Conservation (phyloP, 345 rosid genomes). For the Syzygium jambos region DNA sequence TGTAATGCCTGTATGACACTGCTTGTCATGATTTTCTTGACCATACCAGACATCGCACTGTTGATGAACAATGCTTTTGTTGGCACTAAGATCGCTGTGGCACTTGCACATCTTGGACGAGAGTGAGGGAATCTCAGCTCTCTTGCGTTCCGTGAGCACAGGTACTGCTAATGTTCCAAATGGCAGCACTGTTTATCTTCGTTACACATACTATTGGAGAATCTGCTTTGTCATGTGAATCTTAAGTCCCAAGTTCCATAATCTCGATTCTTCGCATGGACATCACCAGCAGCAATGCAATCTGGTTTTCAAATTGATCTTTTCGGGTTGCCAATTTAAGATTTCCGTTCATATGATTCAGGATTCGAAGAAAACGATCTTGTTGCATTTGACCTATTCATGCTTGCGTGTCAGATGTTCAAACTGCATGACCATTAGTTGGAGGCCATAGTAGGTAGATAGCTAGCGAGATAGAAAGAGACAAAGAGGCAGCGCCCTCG, state of each 20-base stretch:
- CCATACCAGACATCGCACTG: conserved; percentile 48
- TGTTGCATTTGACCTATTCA: neutral
- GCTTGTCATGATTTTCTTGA: neutral
- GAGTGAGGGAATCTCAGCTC: neutral
- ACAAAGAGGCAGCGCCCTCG: neutral
- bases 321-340: neutral
- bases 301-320: neutral
- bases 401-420: neutral
- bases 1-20: neutral
- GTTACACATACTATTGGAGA: neutral
- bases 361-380: neutral
- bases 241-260: neutral
- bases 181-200: neutral
- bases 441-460: neutral
- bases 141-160: neutral
- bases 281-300: neutral
- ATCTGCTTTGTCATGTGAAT: neutral
- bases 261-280: neutral
- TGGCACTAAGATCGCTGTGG: conserved; percentile 67
- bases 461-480: neutral
- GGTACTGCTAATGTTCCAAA: neutral
- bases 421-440: neutral
- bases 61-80: conserved; percentile 67
- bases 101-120: conserved; percentile 43
- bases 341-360: neutral